phyloP scores from a whole-genome alignment of 2,329 filamentous ascomycete genomes.

The Plenodomus lindquistii region DNA sequence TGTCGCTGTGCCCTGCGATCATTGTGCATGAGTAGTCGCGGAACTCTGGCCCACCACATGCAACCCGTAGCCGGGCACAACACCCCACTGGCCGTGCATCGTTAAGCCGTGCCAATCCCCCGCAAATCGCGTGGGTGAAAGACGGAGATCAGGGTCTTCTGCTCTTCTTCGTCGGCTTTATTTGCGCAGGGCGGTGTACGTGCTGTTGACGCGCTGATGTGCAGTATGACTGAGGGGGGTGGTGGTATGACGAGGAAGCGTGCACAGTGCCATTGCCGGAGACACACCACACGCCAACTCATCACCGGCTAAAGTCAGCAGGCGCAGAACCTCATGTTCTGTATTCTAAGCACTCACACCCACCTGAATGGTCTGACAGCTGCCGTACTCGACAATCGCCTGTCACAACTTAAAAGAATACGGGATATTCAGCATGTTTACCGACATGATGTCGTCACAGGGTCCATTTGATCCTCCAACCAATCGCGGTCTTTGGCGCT shows the following conservation, averaged over 20 bases:
- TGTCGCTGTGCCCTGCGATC: conserved; percentile 14
- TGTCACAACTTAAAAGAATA: background rate
- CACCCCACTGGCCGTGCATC: conserved; percentile 1
- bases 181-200: background rate
- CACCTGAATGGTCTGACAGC: background rate
- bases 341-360: background rate
- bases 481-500: background rate
- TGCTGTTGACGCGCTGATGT: background rate
- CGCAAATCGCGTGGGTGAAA: conserved; percentile 2
- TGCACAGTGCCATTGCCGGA: background rate
- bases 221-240: background rate
- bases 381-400: background rate
- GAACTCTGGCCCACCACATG: background rate
- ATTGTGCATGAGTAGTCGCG: conserved; percentile 17
- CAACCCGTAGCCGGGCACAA: background rate
- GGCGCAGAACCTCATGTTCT: background rate
- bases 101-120: background rate
- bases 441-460: background rate
- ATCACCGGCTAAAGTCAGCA: background rate
- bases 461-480: background rate
- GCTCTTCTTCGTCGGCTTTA: background rate
- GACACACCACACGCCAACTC: background rate
- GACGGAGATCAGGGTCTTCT: background rate
- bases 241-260: background rate
- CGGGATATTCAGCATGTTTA: background rate